These are phyloP conservation scores for Talaromyces islandicus DNA, from an alignment of 2,329 filamentous ascomycete species.

Conservation along the genomic window DNA sequence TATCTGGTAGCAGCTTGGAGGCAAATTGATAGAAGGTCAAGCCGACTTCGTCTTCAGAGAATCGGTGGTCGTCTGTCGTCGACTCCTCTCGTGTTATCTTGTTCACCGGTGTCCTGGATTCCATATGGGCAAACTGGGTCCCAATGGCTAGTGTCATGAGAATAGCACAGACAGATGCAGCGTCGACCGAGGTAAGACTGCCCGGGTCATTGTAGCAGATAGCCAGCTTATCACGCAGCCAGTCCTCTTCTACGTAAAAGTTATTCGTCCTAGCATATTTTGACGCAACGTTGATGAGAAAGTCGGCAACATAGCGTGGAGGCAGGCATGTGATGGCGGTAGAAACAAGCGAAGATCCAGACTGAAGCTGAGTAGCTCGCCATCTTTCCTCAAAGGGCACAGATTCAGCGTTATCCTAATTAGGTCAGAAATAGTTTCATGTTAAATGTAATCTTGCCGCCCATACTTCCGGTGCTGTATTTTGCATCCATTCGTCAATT, in stretches of 20 bases:
- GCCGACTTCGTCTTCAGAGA: conserved; percentile 50
- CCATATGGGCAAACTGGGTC: conserved; percentile 40
- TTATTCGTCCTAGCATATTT: conserved; percentile 40
- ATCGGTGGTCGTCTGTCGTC: conserved; percentile 25
- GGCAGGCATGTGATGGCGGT: conserved; percentile 35
- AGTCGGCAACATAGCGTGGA: conserved; percentile 39
- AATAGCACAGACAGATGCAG: conserved; percentile 36
- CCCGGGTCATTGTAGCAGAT: conserved; percentile 31
- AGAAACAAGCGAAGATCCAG: conserved; percentile 31
- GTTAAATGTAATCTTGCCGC: neutral
- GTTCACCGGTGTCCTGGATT: conserved; percentile 32
- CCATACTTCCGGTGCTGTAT: conserved; percentile 28
- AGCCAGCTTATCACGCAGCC: conserved; percentile 34
- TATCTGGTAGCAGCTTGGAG: conserved; percentile 49
- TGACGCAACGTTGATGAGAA: conserved; percentile 38
- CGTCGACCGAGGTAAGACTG: conserved; percentile 31
- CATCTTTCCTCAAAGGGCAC: conserved; percentile 38
- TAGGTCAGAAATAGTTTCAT: conserved; percentile 7
- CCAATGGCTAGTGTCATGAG: conserved; percentile 40
- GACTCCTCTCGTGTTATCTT: conserved; percentile 20
- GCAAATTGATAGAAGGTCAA: conserved; percentile 54
- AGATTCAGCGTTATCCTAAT: conserved; percentile 29
- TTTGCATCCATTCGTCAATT: conserved; percentile 39
- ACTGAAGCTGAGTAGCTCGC: conserved; percentile 37
- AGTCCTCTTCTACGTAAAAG: conserved; percentile 38